phyloP scores from a whole-genome alignment of 2,329 filamentous ascomycete genomes.

The Coleophoma eucalyptorum region DNA sequence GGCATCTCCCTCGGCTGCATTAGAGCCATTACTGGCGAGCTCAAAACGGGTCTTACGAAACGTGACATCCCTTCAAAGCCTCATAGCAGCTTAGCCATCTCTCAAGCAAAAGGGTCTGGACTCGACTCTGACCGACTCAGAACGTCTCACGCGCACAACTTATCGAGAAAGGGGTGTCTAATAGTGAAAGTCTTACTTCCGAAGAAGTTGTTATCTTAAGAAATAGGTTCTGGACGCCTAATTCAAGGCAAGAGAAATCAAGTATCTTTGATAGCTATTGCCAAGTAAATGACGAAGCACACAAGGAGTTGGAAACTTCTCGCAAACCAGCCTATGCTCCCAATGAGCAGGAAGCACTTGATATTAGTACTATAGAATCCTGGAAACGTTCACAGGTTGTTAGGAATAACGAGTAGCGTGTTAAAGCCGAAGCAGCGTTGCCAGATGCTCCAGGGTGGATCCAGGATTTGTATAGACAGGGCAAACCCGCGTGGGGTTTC shows the following conservation, averaged over 20 bases:
- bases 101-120: conserved; percentile 4
- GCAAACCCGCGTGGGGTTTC: not conserved
- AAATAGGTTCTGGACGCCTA: conserved; percentile 3
- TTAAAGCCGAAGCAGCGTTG: not conserved
- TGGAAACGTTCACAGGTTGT: not conserved
- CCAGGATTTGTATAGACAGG: not conserved
- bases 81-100: conserved; percentile 2
- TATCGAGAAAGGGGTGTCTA: conserved; percentile 2
- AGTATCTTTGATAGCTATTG: not conserved
- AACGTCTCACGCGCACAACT: conserved; percentile 3
- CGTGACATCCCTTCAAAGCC: conserved; percentile 1
- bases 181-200: not conserved
- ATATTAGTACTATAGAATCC: not conserved
- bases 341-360: not conserved
- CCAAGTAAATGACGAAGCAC: not conserved
- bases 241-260: not conserved
- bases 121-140: not conserved
- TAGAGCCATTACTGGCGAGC: not conserved
- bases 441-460: not conserved
- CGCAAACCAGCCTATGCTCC: not conserved
- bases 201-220: conserved; percentile 1
- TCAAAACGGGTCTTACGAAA: conserved; percentile 1
- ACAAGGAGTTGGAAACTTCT: not conserved
- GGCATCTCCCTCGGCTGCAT: not conserved
- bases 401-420: not conserved